A percentile compares a stretch with the other conserved stretches of the same genome.
Evolutionary conservation across 2,329 filamentous ascomycete species (phyloP).

Genomic region (Trematosphaeria pertusa): DNA sequence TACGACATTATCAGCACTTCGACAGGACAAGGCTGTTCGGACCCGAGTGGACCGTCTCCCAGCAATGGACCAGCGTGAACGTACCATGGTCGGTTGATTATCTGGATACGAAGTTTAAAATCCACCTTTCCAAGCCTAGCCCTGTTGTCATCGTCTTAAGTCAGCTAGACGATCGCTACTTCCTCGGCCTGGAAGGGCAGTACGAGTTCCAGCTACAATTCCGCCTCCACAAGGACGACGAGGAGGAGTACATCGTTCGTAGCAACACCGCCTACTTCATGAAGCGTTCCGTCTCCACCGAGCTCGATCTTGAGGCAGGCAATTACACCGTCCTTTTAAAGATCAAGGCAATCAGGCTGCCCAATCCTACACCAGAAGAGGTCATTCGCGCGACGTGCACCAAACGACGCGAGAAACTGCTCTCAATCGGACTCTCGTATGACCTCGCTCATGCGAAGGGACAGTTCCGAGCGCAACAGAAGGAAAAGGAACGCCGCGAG

Average conservation of each 20-base stretch:
- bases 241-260: conserved; percentile 65
- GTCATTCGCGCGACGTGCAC: conserved; percentile 71
- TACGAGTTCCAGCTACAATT: conserved; percentile 66
- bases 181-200: conserved; percentile 62
- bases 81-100: conserved; percentile 69
- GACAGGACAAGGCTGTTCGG: conserved; percentile 68
- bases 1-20: conserved; percentile 65
- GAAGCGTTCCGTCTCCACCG: conserved; percentile 77
- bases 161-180: conserved; percentile 68
- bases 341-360: conserved; percentile 69
- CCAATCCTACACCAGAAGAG: conserved; percentile 66
- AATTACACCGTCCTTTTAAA: conserved; percentile 79
- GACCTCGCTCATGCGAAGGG: conserved; percentile 75
- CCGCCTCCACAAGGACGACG: conserved; percentile 65
- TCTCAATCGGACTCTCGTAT: conserved; percentile 72
- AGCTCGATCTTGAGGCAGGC: conserved; percentile 76
- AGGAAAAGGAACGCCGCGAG: conserved; percentile 49
- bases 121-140: conserved; percentile 60
- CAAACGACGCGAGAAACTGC: conserved; percentile 73
- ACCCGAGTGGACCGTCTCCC: conserved; percentile 65
- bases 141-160: conserved; percentile 66
- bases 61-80: conserved; percentile 66
- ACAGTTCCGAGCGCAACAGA: conserved; percentile 60
- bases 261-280: conserved; percentile 66
- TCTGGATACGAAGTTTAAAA: conserved; percentile 65